phyloP scores from a whole-genome alignment of 306 rosid genomes.

The Alnus glutinosa region DNA sequence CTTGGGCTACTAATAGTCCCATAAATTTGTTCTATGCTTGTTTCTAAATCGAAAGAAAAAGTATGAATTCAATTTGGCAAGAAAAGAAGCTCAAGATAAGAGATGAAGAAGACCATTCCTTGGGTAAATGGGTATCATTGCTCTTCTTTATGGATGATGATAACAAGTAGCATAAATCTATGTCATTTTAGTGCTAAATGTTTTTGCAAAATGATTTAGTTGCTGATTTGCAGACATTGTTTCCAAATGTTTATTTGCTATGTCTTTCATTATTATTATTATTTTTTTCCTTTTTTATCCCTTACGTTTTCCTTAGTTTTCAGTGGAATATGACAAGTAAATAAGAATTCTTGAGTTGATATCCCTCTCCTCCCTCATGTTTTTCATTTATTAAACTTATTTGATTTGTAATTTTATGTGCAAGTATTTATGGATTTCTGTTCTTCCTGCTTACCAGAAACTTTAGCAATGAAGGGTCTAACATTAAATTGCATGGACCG shows the following conservation, averaged over 20 bases:
- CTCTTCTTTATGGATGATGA: not conserved
- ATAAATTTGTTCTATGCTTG: not conserved
- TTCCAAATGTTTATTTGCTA: not conserved
- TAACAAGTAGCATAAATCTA: not conserved
- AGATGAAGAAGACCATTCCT: not conserved
- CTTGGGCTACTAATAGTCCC: not conserved
- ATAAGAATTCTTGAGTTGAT: not conserved
- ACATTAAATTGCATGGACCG: constrained; percentile 99
- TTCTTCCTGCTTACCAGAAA: constrained; percentile 61
- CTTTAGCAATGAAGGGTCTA: constrained; percentile 97
- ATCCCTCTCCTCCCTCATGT: constrained; percentile 3
- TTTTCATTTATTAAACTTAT: not conserved
- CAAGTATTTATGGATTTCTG: not conserved
- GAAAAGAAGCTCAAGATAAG: not conserved
- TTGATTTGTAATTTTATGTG: not conserved
- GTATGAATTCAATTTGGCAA: not conserved
- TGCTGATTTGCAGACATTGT: not conserved
- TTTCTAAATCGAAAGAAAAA: not conserved
- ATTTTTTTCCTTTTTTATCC: not conserved
- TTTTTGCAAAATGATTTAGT: not conserved
- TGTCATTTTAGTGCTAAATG: not conserved
- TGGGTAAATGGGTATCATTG: not conserved
- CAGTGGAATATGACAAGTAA: no score
- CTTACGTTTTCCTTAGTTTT: not conserved
- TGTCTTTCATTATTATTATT: not conserved